Base-by-base conservation (phyloP, 805 yeast species). In the Ogataea corticis region DNA sequence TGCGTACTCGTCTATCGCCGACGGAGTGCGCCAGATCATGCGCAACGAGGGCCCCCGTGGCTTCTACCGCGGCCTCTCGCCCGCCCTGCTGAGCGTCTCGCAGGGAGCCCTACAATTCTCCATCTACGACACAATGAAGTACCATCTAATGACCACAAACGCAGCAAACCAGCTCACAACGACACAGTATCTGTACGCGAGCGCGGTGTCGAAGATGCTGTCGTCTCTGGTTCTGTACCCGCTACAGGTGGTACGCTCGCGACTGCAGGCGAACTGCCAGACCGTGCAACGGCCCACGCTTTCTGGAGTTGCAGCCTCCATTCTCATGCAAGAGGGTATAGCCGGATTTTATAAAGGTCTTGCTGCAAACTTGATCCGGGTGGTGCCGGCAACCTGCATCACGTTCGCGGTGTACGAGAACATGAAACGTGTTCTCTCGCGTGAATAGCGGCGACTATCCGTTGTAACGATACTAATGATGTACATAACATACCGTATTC, bases 31-130 rank as follows among this genome's bases (percentile, higher is more conserved):
- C 12, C 62, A 68, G 18, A 73, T 88, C 0, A 76, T 74, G 57
- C 33, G 33, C 0, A 58, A 62, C 1, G 86, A 82, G 49, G 95
- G 94, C 0, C n/a, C 79, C 1, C 48, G 58, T 4, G 96, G 92
- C 0, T 85, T 88, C 50, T 94, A 94, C 64, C 80, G 83, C 53
- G 99, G 99, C 0, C 65, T 94, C 17, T 68, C 81, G 2, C 86
- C 96, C 1, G 66, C 96, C 3, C 58, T 91, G 33, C 69, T 92
- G 39, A 90, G 88, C 48, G 96, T 94, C 2, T 77, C 85, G 12
- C 98, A 94, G 62, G 96, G 95, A 6, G 89, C 96, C 2, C 64
- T 94, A 6, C 96, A 94, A 58, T 85, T 94, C 59, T 79, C 95
- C 19, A 68, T 90, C 19, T 94, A 94, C 59, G 97, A 92, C 58